Percentiles rank a stretch among this genome's conserved stretches.
Evolutionary conservation across 805 yeast genomes (phyloP).

Genomic region (Saturnispora besseyi): DNA sequence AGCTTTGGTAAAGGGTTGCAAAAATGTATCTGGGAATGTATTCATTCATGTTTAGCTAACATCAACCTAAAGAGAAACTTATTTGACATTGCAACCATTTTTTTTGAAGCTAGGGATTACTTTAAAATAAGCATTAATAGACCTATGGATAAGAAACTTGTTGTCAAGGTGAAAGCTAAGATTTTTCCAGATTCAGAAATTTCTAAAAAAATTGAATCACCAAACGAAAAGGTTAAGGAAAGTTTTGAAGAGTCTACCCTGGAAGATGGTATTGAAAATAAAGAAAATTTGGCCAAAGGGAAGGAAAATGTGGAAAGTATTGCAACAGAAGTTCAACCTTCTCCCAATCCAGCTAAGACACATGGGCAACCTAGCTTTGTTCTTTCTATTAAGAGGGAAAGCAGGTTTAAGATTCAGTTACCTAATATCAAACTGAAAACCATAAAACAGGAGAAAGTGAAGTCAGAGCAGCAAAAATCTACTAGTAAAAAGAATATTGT

Average conservation of each 20-base stretch:
- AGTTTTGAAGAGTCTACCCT: too few relatives aligned
- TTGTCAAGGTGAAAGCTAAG: conserved; percentile 38
- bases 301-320: background rate
- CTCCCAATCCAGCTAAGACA: too few relatives aligned
- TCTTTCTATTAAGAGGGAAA: conserved; percentile 44
- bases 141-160: conserved; percentile 62
- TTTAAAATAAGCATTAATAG: conserved; percentile 53
- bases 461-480: conserved; percentile 7
- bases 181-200: background rate
- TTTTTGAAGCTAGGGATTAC: conserved; percentile 53
- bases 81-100: conserved; percentile 55
- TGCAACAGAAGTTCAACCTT: background rate
- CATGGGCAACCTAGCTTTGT: conserved; percentile 34
- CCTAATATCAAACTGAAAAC: conserved; percentile 26
- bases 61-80: conserved; percentile 52
- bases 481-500: background rate
- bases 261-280: background rate
- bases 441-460: conserved; percentile 9
- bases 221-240: background rate
- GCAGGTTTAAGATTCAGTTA: conserved; percentile 45
- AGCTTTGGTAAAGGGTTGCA: conserved; percentile 49
- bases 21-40: conserved; percentile 54
- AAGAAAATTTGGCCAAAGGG: background rate
- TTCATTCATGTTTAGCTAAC: conserved; percentile 54
- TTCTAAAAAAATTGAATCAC: background rate